phyloP scores from a whole-genome alignment of 2,329 filamentous ascomycete species.

The Monilinia laxa region DNA sequence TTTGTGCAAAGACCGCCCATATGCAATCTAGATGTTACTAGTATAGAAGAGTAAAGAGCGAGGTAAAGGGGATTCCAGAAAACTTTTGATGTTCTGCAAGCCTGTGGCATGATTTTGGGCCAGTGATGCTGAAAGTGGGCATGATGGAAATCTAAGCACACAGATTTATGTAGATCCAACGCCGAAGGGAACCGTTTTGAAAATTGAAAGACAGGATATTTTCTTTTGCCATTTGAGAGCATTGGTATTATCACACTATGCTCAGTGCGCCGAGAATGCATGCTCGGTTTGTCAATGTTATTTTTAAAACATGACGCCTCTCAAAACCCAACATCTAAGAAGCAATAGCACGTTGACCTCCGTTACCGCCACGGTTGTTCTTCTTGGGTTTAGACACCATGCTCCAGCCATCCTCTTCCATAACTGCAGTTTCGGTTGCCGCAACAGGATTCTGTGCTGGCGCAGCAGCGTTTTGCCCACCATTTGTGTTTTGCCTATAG shows the following conservation, averaged over 20 bases:
- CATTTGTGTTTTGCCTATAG: slow-evolving; percentile 39
- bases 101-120: slow-evolving; percentile 23
- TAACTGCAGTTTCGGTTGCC: slow-evolving; percentile 42
- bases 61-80: slow-evolving; percentile 6
- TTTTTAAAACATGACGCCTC: slow-evolving; percentile 17
- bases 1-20: slow-evolving; percentile 35
- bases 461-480: slow-evolving; percentile 48
- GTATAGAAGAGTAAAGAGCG: slow-evolving; percentile 18
- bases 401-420: slow-evolving; percentile 64
- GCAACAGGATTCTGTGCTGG: slow-evolving; percentile 43
- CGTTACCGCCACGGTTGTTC: slow-evolving; percentile 41
- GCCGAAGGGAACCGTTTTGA: slow-evolving; percentile 25
- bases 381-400: slow-evolving; percentile 50
- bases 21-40: slow-evolving; percentile 35
- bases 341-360: slow-evolving; percentile 38
- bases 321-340: slow-evolving; percentile 32
- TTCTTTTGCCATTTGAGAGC: slow-evolving; percentile 19
- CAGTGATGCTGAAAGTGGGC: slow-evolving; percentile 28
- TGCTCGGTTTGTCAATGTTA: slow-evolving; percentile 23
- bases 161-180: slow-evolving; percentile 36
- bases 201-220: slow-evolving; percentile 13
- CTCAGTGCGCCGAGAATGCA: slow-evolving; percentile 24
- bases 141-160: slow-evolving; percentile 36
- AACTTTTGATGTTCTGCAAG: slow-evolving; percentile 15
- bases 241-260: slow-evolving; percentile 20